Conservation (phyloP, 2,329 filamentous ascomycete species). For the Orbilia javanica region DNA sequence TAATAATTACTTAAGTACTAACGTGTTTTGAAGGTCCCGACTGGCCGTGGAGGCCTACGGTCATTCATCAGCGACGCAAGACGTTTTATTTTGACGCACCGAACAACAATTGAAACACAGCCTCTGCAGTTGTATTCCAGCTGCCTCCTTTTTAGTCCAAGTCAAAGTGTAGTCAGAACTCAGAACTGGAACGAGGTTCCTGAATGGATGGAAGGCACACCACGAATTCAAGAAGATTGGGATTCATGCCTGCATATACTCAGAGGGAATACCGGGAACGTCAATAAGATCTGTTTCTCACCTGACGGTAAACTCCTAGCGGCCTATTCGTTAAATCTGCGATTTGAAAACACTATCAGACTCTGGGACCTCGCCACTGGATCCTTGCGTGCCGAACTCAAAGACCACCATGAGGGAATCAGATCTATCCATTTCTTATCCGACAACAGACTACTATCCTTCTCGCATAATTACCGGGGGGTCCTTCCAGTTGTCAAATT, state of each 20-base stretch:
- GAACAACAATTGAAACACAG: background rate
- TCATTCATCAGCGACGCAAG: background rate
- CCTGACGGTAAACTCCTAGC: background rate
- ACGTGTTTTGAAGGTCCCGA: background rate
- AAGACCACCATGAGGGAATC: background rate
- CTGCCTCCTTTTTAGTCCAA: conserved; percentile 20
- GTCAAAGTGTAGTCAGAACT: conserved; percentile 1
- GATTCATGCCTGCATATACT: background rate
- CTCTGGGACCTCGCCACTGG: conserved; percentile 4
- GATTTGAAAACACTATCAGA: background rate
- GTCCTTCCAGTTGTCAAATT: conserved; percentile 68
- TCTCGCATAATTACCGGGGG: too few species aligned
- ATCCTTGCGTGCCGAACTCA: too few species aligned
- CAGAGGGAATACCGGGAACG: too few species aligned
- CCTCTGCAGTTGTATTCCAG: conserved; percentile 29
- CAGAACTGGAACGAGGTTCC: background rate
- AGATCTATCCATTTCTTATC: too few species aligned
- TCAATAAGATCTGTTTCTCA: conserved; percentile 15
- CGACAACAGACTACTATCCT: too few species aligned
- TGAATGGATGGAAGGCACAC: background rate
- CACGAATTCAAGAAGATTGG: background rate
- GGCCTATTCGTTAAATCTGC: background rate
- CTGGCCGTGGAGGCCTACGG: background rate
- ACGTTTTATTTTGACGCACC: background rate
- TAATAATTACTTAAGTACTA: background rate